phyloP scores from a whole-genome alignment of 306 rosid genomes.

The Pterocarpus santalinus region DNA sequence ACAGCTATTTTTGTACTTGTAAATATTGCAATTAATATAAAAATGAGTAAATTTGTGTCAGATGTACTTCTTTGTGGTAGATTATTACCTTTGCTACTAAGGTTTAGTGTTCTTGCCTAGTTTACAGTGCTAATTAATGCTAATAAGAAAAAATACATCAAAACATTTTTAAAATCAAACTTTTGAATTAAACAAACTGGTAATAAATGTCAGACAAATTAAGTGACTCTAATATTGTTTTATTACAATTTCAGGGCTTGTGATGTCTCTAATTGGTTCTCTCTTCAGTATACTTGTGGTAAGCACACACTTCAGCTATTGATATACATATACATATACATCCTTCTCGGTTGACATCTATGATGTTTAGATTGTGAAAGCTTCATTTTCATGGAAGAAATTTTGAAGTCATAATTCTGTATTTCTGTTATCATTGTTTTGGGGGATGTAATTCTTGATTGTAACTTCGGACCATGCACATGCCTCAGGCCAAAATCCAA shows the following conservation, averaged over 20 bases:
- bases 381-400: constrained; percentile 10
- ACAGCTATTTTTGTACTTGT: neutral
- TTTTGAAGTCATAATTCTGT: constrained; percentile 1
- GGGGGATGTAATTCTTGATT: neutral
- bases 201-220: neutral
- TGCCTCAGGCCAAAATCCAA: neutral
- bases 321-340: neutral
- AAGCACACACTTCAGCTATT: constrained; percentile 45
- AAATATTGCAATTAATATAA: neutral
- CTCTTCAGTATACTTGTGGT: constrained; percentile 76
- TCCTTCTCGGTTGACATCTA: neutral
- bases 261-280: constrained; percentile 83
- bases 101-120: neutral
- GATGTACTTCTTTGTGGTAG: neutral
- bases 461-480: neutral
- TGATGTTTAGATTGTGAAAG: neutral
- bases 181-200: neutral
- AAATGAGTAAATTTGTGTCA: neutral
- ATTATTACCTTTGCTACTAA: neutral
- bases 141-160: neutral
- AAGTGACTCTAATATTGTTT: constrained; percentile 26
- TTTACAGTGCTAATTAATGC: neutral
- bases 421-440: neutral
- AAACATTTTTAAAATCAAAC: neutral
- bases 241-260: constrained; percentile 65